phyloP scores from a whole-genome alignment of 75 land plant species.

The Pinus taeda region DNA sequence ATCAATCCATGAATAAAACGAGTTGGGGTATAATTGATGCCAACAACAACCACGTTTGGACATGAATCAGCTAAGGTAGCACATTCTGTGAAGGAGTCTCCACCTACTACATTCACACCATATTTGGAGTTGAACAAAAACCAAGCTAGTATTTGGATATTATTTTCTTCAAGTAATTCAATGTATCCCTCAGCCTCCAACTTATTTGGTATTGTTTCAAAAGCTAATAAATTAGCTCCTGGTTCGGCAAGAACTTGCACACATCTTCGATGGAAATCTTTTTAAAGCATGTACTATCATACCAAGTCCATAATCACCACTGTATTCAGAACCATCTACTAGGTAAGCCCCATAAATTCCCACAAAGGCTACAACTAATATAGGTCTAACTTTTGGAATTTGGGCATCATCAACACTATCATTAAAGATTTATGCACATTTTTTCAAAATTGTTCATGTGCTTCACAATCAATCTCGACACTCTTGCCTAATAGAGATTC shows the following conservation, averaged over 20 bases:
- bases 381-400: conserved; percentile 28
- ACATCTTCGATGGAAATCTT: conserved; percentile 80
- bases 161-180: conserved; percentile 76
- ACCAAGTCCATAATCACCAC: conserved; percentile 81
- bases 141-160: conserved; percentile 85
- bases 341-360: conserved; percentile 96
- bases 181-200: conserved; percentile 63
- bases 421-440: conserved; percentile 16
- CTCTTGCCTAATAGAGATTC: conserved; percentile 67
- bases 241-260: conserved; percentile 67
- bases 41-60: conserved; percentile 72
- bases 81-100: conserved; percentile 79
- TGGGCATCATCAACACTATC: conserved; percentile 8
- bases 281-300: conserved; percentile 57
- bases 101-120: conserved; percentile 78
- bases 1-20: conserved; percentile 79
- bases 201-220: conserved; percentile 93
- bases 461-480: conserved; percentile 73
- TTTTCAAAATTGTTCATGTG: conserved; percentile 60
- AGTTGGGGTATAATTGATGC: conserved; percentile 95
- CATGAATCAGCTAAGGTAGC: conserved; percentile 69
- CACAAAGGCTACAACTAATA: conserved; percentile 76
- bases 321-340: conserved; percentile 95
- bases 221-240: conserved; percentile 80
- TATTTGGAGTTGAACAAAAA: conserved; percentile 92